Evolutionary conservation across 495 filamentous ascomycete species (phyloP).

Genomic region (Sphaerosporella brunnea): DNA sequence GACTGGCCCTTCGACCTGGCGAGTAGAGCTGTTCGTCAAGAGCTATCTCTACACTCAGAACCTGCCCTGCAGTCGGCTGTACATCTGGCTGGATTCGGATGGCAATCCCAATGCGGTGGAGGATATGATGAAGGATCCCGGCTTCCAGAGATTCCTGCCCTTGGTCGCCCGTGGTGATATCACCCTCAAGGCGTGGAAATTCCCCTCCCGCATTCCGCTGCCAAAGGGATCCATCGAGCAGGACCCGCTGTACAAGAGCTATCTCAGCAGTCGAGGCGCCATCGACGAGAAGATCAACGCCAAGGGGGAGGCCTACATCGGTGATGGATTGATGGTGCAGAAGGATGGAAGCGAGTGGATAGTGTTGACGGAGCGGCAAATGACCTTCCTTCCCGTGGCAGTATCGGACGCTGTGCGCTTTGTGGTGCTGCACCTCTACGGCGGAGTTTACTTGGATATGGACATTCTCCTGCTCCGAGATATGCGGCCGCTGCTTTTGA

Average conservation of each 20-base stretch:
- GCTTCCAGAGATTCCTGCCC: conserved; percentile 36
- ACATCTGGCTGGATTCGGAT: conserved; percentile 39
- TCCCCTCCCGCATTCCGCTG: conserved; percentile 36
- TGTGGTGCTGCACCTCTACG: conserved; percentile 38
- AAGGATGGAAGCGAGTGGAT: conserved; percentile 35
- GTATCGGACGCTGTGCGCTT: conserved; percentile 36
- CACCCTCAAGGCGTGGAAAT: conserved; percentile 35
- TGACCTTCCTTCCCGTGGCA: conserved; percentile 32
- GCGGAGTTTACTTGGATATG: conserved; percentile 41
- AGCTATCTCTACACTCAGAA: conserved; percentile 41
- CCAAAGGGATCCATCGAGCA: conserved; percentile 27
- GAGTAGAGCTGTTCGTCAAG: conserved; percentile 41
- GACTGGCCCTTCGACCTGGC: conserved; percentile 41
- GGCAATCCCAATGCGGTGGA: conserved; percentile 32
- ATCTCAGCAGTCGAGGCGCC: conserved; percentile 8
- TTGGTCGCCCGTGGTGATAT: conserved; percentile 39
- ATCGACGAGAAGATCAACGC: conserved; percentile 12
- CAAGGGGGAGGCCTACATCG: conserved; percentile 31
- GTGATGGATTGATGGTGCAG: conserved; percentile 33
- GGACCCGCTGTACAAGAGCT: conserved; percentile 15
- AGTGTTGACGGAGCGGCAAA: conserved; percentile 35
- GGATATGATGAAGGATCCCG: conserved; percentile 34
- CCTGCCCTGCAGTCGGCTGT: conserved; percentile 35
- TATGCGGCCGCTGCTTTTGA: conserved; percentile 36
- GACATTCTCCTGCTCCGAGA: conserved; percentile 40